Evolutionary conservation across 768 basidiomycete species (phyloP).

Genomic region (Leccinum disarticulatum): DNA sequence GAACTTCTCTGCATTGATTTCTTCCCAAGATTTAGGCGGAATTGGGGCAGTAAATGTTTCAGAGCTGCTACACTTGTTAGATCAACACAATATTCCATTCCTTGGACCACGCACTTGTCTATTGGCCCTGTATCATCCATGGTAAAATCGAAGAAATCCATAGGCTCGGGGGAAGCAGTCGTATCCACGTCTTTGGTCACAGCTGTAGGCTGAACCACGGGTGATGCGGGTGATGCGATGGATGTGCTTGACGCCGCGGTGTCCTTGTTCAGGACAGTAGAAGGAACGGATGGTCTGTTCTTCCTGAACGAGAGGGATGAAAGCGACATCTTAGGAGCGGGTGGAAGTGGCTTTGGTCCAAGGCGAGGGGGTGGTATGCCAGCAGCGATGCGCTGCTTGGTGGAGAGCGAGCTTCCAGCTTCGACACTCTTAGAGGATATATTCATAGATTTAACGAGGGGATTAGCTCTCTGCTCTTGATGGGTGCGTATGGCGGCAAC

Average conservation of each 20-base stretch:
- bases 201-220: constrained; percentile 4
- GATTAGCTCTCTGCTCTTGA: constrained; percentile 30
- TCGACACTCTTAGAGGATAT: constrained; percentile 24
- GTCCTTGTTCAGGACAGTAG: constrained; percentile 17
- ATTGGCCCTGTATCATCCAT: constrained; percentile 8
- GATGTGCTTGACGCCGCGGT: neutral
- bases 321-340: constrained; percentile 24
- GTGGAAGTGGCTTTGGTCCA: constrained; percentile 36
- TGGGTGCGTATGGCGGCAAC: constrained; percentile 23
- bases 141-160: constrained; percentile 19
- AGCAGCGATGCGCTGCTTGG: constrained; percentile 50
- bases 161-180: constrained; percentile 19
- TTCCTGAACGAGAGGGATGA: constrained; percentile 48
- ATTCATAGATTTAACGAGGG: constrained; percentile 34
- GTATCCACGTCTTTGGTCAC: neutral
- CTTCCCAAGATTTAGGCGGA: constrained; percentile 19
- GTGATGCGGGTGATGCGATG: constrained; percentile 11
- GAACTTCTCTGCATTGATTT: constrained; percentile 28
- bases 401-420: constrained; percentile 42
- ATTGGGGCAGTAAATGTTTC: constrained; percentile 8
- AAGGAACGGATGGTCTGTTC: constrained; percentile 21
- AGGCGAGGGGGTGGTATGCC: constrained; percentile 36
- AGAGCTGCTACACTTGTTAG: constrained; percentile 3
- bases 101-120: constrained; percentile 15
- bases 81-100: neutral